These are phyloP conservation scores for Actinomucor elegans DNA, from an alignment of 371 early-diverging fungal genomes.

Conservation along the genomic window DNA sequence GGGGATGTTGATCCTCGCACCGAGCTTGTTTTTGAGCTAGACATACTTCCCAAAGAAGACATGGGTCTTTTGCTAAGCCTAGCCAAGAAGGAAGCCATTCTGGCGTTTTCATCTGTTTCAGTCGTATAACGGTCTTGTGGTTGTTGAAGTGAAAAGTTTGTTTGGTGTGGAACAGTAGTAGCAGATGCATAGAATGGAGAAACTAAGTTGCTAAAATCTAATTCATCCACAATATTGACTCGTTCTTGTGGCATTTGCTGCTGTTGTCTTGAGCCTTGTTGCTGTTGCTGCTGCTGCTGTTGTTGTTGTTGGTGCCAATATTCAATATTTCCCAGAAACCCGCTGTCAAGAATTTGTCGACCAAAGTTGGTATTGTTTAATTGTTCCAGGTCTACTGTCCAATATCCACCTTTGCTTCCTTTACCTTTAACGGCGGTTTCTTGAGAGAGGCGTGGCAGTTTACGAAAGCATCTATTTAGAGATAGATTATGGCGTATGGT, in stretches of 20 bases:
- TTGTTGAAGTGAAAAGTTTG: not conserved
- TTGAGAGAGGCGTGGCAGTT: constrained; percentile 62
- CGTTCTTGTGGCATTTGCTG: constrained; percentile 10
- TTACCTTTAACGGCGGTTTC: constrained; percentile 26
- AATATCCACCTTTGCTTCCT: constrained; percentile 59
- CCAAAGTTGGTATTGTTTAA: constrained; percentile 43
- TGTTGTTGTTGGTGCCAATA: constrained; percentile 41
- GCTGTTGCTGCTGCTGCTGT: constrained; percentile 20
- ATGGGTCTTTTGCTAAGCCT: constrained; percentile 15
- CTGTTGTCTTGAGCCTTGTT: constrained; percentile 8
- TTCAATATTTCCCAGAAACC: constrained; percentile 36
- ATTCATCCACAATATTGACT: constrained; percentile 13
- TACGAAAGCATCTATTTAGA: constrained; percentile 57
- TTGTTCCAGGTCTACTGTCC: constrained; percentile 57
- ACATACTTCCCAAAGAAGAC: constrained; percentile 25
- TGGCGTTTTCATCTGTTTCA: constrained; percentile 14
- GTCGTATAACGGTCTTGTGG: constrained; percentile 7
- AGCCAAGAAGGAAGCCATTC: constrained; percentile 19
- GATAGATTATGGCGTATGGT: constrained; percentile 81
- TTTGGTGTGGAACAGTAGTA: not conserved
- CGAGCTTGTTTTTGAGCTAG: constrained; percentile 36
- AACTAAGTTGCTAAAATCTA: constrained; percentile 17
- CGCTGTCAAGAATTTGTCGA: constrained; percentile 38
- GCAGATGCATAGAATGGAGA: constrained; percentile 10
- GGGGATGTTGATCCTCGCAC: constrained; percentile 36